Conservation (phyloP, 106 monocot genomes). For the Phalaenopsis equestris region DNA sequence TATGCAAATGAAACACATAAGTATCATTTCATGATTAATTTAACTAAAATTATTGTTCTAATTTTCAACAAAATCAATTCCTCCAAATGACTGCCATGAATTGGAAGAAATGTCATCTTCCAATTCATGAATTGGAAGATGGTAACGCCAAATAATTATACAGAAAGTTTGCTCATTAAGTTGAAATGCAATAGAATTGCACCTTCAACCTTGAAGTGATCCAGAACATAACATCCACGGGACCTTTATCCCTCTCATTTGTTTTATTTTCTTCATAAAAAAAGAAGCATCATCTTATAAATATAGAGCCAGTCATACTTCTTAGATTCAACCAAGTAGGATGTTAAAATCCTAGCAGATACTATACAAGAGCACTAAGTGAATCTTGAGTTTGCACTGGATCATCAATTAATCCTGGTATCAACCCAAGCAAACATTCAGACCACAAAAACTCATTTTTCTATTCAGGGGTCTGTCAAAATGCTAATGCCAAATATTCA, state of each 20-base stretch:
- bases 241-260: neutral
- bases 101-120: neutral
- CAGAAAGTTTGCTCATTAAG: neutral
- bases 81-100: neutral
- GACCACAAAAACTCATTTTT: neutral
- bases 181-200: neutral
- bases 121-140: neutral
- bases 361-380: neutral
- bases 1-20: neutral
- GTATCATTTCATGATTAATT: neutral
- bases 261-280: neutral
- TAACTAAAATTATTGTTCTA: neutral
- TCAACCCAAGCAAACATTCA: neutral
- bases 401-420: neutral
- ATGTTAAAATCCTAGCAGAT: neutral
- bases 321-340: neutral
- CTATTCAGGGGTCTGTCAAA: neutral
- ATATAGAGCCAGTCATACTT: neutral
- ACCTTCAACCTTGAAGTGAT: neutral
- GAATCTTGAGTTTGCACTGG: neutral
- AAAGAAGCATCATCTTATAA: neutral
- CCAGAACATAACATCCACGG: neutral
- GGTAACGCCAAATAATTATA: neutral
- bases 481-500: neutral
- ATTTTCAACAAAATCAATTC: neutral